Evolutionary conservation across 768 basidiomycete genomes (phyloP).

Genomic region (Lentinula sp.): DNA sequence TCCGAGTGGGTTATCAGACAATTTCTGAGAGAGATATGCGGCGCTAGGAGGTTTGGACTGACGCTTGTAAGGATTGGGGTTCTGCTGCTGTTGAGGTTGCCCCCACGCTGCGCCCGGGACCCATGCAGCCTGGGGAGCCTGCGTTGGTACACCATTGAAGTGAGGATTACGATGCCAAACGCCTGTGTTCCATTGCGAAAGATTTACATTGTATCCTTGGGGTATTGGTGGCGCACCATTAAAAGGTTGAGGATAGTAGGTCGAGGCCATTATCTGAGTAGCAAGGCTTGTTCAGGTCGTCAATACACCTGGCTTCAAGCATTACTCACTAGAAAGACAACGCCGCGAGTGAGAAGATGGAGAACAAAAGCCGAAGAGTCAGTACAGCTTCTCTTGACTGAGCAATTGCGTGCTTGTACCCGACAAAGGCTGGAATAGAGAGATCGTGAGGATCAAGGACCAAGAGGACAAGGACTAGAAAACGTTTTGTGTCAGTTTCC

Average conservation of each 20-base stretch:
- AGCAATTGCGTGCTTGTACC: not conserved
- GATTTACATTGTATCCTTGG: slow-evolving; percentile 33
- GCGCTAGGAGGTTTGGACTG: slow-evolving; percentile 53
- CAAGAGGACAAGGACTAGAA: not conserved
- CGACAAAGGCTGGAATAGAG: not conserved
- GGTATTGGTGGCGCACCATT: slow-evolving; percentile 48
- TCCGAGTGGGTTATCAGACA: slow-evolving; percentile 60
- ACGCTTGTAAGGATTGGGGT: slow-evolving; percentile 61
- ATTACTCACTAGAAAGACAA: not conserved
- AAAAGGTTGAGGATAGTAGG: slow-evolving; percentile 3
- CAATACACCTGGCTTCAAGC: not conserved
- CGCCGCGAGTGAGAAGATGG: not conserved
- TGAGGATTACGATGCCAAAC: slow-evolving; percentile 46
- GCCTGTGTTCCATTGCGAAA: slow-evolving; percentile 47
- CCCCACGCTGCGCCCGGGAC: slow-evolving; percentile 34
- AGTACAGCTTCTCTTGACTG: not conserved
- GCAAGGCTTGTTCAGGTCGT: not conserved
- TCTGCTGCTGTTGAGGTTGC: slow-evolving; percentile 20
- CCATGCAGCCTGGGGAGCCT: slow-evolving; percentile 28
- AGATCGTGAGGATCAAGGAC: not conserved
- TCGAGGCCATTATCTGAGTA: not conserved
- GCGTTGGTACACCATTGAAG: slow-evolving; percentile 20
- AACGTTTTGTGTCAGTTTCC: slow-evolving; percentile 2
- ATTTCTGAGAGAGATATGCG: slow-evolving; percentile 54
- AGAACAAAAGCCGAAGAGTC: not conserved